phyloP scores from a whole-genome alignment of 805 yeast genomes.

The Suhomyces canberraensis region DNA sequence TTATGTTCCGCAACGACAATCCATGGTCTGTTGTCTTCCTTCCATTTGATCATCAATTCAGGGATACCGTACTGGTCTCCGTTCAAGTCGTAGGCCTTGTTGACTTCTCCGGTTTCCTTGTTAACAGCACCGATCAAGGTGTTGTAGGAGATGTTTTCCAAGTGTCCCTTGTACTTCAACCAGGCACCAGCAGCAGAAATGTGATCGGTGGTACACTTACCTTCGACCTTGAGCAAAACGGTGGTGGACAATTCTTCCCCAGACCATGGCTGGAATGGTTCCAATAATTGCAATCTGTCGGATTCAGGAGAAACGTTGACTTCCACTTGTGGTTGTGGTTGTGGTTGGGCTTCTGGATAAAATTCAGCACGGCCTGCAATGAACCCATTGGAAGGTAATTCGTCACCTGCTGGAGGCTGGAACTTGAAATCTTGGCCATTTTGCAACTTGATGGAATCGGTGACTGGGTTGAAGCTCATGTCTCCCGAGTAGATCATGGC shows the following conservation, averaged over 20 bases:
- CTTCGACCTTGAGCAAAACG: constrained; percentile 87
- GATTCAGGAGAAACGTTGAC: constrained; percentile 82
- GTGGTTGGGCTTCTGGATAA: constrained; percentile 70
- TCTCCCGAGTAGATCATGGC: constrained; percentile 96
- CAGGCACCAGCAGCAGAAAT: constrained; percentile 98
- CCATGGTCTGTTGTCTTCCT: constrained; percentile 82
- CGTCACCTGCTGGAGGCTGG: constrained; percentile 76
- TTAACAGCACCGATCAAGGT: constrained; percentile 96
- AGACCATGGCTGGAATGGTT: constrained; percentile 84
- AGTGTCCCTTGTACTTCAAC: constrained; percentile 97
- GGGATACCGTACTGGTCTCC: constrained; percentile 80
- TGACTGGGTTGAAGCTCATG: constrained; percentile 85
- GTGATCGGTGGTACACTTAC: constrained; percentile 98
- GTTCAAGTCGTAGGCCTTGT: constrained; percentile 82
- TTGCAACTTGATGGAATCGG: constrained; percentile 71
- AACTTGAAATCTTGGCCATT: constrained; percentile 76
- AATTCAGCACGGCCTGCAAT: constrained; percentile 69
- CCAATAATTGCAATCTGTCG: constrained; percentile 85
- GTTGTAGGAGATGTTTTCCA: constrained; percentile 92
- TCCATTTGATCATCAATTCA: constrained; percentile 96
- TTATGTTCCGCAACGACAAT: constrained; percentile 96
- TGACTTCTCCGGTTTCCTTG: constrained; percentile 95
- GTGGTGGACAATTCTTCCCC: constrained; percentile 78
- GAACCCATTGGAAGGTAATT: constrained; percentile 79
- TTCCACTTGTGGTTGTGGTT: constrained; percentile 54